Evolutionary conservation across 2,329 filamentous ascomycete species (phyloP).

Genomic region (Zymoseptoria pseudotritici): DNA sequence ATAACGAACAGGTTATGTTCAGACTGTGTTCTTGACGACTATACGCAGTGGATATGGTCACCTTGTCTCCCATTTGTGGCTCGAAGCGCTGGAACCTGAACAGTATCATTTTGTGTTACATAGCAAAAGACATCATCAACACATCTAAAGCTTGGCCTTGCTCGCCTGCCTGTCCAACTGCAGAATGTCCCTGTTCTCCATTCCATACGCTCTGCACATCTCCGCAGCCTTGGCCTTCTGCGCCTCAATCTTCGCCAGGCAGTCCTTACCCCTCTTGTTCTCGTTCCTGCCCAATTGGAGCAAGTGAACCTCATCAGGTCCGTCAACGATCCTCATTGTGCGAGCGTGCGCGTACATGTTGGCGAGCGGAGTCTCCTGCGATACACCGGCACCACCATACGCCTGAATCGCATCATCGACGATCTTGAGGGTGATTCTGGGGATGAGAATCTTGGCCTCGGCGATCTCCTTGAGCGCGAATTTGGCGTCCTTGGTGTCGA

Average conservation of each 20-base stretch:
- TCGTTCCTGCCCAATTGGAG: slow-evolving; percentile 74
- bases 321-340: slow-evolving; percentile 49
- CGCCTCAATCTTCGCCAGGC: slow-evolving; percentile 53
- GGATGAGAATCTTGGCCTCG: slow-evolving; percentile 87
- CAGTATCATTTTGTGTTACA: not conserved
- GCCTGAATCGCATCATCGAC: slow-evolving; percentile 85
- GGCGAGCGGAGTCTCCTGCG: slow-evolving; percentile 87
- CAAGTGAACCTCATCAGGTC: slow-evolving; percentile 90
- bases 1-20: too few species aligned
- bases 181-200: slow-evolving; percentile 36
- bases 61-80: too few species aligned
- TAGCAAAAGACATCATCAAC: not conserved
- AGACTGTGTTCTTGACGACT: too few species aligned
- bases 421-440: slow-evolving; percentile 70
- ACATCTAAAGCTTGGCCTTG: slow-evolving; percentile 35
- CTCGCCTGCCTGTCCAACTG: slow-evolving; percentile 32
- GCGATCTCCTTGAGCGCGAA: slow-evolving; percentile 87
- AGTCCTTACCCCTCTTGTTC: slow-evolving; percentile 55
- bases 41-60: too few species aligned
- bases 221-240: slow-evolving; percentile 60
- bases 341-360: slow-evolving; percentile 35
- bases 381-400: slow-evolving; percentile 82
- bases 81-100: not conserved
- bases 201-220: slow-evolving; percentile 54
- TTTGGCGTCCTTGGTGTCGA: slow-evolving; percentile 85